A percentile compares a stretch with the other conserved stretches of the same genome.
phyloP scores from a whole-genome alignment of 164 flowering plant species.

The Kingdonia uniflora region DNA sequence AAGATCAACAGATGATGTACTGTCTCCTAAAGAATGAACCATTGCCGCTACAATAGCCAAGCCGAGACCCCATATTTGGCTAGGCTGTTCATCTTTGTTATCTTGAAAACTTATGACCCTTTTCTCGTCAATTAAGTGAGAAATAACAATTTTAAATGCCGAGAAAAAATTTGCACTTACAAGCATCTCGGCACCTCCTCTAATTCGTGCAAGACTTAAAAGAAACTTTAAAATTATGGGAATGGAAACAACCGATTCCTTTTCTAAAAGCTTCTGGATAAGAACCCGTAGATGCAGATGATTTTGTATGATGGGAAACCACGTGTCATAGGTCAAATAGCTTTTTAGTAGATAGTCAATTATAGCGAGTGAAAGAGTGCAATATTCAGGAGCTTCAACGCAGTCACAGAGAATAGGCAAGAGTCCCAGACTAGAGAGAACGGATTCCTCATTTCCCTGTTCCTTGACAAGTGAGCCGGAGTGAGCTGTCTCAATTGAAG shows the following conservation, averaged over 20 bases:
- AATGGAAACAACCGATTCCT: constrained; percentile 23
- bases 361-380: constrained; percentile 46
- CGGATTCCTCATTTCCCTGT: constrained; percentile 16
- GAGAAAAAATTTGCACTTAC: constrained; percentile 44
- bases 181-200: constrained; percentile 82
- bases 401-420: constrained; percentile 65
- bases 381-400: constrained; percentile 33
- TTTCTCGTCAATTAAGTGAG: constrained; percentile 27
- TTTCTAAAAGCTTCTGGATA: constrained; percentile 52
- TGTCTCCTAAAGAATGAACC: constrained; percentile 58
- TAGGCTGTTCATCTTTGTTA: constrained; percentile 37
- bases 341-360: constrained; percentile 46
- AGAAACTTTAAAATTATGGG: constrained; percentile 59
- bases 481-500: constrained; percentile 26
- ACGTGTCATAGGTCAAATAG: constrained; percentile 44
- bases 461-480: constrained; percentile 10
- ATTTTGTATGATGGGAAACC: constrained; percentile 74
- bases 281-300: constrained; percentile 50
- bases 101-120: constrained; percentile 14
- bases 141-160: constrained; percentile 42
- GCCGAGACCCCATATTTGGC: constrained; percentile 68
- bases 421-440: constrained; percentile 37
- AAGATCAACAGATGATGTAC: constrained; percentile 30
- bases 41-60: constrained; percentile 68
- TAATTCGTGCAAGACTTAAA: constrained; percentile 62